A percentile compares a stretch with the other conserved stretches of the same genome.
These are phyloP conservation scores for Verticillium nubilum DNA, from an alignment of 2,329 filamentous ascomycete species.

Conservation along the genomic window DNA sequence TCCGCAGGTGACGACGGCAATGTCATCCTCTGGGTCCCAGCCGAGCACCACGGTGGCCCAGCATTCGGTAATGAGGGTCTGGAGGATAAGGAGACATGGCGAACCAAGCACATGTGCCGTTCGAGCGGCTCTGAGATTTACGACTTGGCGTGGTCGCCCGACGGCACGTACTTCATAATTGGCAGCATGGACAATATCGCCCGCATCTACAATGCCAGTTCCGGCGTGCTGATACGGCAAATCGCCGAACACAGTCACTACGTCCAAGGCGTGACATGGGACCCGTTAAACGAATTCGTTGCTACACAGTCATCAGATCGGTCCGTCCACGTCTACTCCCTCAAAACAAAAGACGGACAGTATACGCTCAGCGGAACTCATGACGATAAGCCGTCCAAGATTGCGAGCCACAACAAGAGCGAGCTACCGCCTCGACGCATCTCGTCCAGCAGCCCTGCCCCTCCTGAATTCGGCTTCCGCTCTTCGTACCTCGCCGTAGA, in stretches of 20 bases:
- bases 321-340: conserved; percentile 93
- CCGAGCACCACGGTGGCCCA: conserved; percentile 61
- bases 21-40: conserved; percentile 91
- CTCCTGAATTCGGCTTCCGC: conserved; percentile 70
- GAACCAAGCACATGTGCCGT: conserved; percentile 95
- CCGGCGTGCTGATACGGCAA: conserved; percentile 80
- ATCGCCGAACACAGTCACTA: conserved; percentile 98
- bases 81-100: conserved; percentile 96
- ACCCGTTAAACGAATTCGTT: conserved; percentile 95
- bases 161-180: conserved; percentile 92
- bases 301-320: conserved; percentile 97
- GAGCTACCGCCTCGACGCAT: conserved; percentile 89
- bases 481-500: conserved; percentile 51
- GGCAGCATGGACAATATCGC: conserved; percentile 99
- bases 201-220: conserved; percentile 90
- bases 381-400: conserved; percentile 65
- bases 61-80: conserved; percentile 75
- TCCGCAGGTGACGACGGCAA: conserved; percentile 97
- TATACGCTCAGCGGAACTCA: conserved; percentile 66
- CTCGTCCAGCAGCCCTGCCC: conserved; percentile 86
- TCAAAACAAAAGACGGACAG: conserved; percentile 94
- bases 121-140: conserved; percentile 96
- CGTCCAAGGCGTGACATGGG: conserved; percentile 97
- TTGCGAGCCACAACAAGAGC: conserved; percentile 74
- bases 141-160: conserved; percentile 98